A percentile compares a stretch with the other conserved stretches of the same genome.
phyloP scores from a whole-genome alignment of 164 flowering plant species.

The Macadamia tetraphylla region DNA sequence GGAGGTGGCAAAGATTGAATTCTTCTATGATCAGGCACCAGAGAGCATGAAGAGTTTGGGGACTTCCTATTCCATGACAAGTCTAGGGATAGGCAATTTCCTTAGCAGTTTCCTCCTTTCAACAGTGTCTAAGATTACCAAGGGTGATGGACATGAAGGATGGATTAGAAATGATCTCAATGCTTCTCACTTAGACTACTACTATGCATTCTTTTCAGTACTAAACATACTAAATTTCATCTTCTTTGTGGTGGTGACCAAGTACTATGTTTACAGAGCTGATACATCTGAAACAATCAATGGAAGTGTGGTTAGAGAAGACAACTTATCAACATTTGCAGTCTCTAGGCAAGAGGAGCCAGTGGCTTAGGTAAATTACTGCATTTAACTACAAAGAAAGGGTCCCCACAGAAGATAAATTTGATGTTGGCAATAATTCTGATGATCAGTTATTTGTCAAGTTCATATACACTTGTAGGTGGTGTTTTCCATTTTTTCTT shows the following conservation, averaged over 20 bases:
- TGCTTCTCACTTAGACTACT: slow-evolving; percentile 32
- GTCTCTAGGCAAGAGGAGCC: not conserved
- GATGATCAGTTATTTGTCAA: too few species aligned
- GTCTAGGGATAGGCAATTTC: slow-evolving; percentile 30
- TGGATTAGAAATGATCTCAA: slow-evolving; percentile 39
- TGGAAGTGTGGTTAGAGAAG: slow-evolving; percentile 10
- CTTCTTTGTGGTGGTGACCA: slow-evolving; percentile 20
- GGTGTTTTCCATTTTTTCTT: too few species aligned
- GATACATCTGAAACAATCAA: slow-evolving; percentile 16
- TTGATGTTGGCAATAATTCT: too few species aligned
- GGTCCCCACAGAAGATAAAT: too few species aligned
- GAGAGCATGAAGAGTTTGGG: slow-evolving; percentile 42
- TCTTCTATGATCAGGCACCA: slow-evolving; percentile 44
- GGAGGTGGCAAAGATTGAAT: slow-evolving; percentile 38
- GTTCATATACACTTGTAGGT: too few species aligned
- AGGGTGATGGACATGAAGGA: slow-evolving; percentile 23
- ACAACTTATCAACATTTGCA: not conserved
- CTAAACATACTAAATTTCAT: slow-evolving; percentile 21
- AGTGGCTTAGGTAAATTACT: not conserved
- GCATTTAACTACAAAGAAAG: not conserved
- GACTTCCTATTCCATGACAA: slow-evolving; percentile 25
- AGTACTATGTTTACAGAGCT: slow-evolving; percentile 24
- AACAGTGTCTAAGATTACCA: slow-evolving; percentile 24
- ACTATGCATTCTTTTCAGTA: slow-evolving; percentile 25
- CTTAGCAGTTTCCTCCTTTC: slow-evolving; percentile 32